phyloP scores from a whole-genome alignment of 371 early-diverging fungal genomes.

The Mortierella sp. region DNA sequence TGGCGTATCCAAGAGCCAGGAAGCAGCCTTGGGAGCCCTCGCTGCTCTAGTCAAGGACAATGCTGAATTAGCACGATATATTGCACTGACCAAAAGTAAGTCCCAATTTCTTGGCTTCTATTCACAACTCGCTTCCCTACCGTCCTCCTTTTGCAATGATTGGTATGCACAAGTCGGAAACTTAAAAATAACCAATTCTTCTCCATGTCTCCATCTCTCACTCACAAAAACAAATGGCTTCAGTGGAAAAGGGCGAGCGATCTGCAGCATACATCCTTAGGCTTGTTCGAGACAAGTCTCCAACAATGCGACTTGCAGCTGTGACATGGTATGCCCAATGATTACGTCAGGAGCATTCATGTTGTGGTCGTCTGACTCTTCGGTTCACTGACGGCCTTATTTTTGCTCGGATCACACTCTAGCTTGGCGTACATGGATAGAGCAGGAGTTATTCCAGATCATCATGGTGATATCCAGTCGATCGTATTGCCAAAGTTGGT shows the following conservation, averaged over 20 bases:
- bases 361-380: too few relatives aligned
- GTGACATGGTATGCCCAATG: conserved; percentile 77
- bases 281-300: conserved; percentile 70
- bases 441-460: conserved; percentile 67
- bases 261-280: conserved; percentile 66
- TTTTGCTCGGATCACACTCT: not conserved
- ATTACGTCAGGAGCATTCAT: too few relatives aligned
- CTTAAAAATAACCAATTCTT: too few relatives aligned
- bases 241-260: conserved; percentile 44
- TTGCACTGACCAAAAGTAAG: conserved; percentile 64
- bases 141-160: too few relatives aligned
- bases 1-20: conserved; percentile 71
- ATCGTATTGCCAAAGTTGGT: conserved; percentile 81
- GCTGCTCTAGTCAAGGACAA: conserved; percentile 76
- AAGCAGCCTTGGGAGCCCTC: conserved; percentile 84
- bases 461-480: conserved; percentile 64
- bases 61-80: conserved; percentile 59
- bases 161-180: too few relatives aligned
- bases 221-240: too few relatives aligned
- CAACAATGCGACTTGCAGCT: conserved; percentile 75
- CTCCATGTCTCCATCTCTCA: too few relatives aligned
- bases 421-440: conserved; percentile 79
- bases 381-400: too few relatives aligned
- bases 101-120: too few relatives aligned
- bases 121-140: too few relatives aligned